These are phyloP conservation scores for Prunus salicina DNA, from an alignment of 306 rosid genomes.

Conservation along the genomic window DNA sequence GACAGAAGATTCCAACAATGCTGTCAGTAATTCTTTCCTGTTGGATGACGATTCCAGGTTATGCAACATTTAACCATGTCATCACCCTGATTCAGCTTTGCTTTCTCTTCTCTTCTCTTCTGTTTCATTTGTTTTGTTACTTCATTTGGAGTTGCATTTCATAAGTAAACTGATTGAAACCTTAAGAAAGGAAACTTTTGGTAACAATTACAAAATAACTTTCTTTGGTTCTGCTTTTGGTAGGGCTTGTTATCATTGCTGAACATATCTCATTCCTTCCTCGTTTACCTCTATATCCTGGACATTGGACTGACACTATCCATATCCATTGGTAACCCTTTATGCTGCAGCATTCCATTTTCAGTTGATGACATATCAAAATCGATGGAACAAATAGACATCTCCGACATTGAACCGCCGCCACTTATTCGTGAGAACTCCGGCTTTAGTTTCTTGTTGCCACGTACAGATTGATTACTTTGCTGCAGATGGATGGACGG, in stretches of 20 bases:
- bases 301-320: not conserved
- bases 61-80: not conserved
- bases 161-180: not conserved
- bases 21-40: constrained; percentile 96
- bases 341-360: constrained; percentile 76
- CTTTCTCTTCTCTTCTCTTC: not conserved
- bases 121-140: not conserved
- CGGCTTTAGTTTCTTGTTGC: constrained; percentile 85
- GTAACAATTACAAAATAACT: not conserved
- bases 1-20: constrained; percentile 89
- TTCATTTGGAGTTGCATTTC: not conserved
- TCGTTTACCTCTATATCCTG: not conserved
- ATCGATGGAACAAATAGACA: constrained; percentile 82
- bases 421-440: constrained; percentile 95
- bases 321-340: not conserved
- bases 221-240: not conserved
- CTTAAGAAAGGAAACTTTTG: not conserved
- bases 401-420: constrained; percentile 88
- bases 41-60: constrained; percentile 98
- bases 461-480: constrained; percentile 67
- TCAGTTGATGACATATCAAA: constrained; percentile 95
- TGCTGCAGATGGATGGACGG: constrained; percentile 5
- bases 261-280: not conserved
- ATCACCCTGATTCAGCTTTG: not conserved
- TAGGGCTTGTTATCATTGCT: not conserved